Evolutionary conservation across 352 stramenopile species (phyloP).

Genomic region (Globisporangium splendens): DNA sequence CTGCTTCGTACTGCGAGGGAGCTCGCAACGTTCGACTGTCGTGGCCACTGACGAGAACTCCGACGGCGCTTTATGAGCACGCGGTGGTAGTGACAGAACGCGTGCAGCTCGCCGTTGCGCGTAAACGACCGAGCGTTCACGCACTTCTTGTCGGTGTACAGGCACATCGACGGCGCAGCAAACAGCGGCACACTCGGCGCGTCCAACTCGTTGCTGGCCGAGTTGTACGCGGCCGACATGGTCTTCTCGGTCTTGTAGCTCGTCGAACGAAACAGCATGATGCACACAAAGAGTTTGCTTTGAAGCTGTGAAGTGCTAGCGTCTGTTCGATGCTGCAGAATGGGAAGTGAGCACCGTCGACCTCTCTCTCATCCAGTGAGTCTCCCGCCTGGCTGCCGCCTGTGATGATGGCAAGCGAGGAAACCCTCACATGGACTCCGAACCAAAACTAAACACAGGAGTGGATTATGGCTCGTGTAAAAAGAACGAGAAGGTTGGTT

Average conservation of each 20-base stretch:
- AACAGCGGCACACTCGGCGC: neutral
- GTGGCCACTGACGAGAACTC: too few species aligned
- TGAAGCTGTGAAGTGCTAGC: too few species aligned
- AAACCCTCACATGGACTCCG: too few species aligned
- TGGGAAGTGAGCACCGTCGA: neutral
- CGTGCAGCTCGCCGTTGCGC: conserved; percentile 45
- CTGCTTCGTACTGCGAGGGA: too few species aligned
- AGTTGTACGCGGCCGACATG: neutral
- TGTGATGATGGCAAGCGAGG: too few species aligned
- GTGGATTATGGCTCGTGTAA: too few species aligned
- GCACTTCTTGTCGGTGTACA: conserved; percentile 50
- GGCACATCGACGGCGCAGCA: conserved; percentile 17
- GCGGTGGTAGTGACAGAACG: conserved; percentile 47
- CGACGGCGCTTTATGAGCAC: conserved; percentile 32
- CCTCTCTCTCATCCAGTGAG: too few species aligned
- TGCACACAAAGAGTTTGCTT: neutral
- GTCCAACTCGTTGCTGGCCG: neutral
- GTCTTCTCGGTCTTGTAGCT: neutral
- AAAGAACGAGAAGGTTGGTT: too few species aligned
- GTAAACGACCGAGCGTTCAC: conserved; percentile 37
- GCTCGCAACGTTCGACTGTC: too few species aligned
- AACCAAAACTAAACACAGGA: too few species aligned
- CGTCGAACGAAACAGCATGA: neutral
- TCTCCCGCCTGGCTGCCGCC: too few species aligned
- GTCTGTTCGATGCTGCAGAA: neutral